These are phyloP conservation scores for Pseudogymnoascus sp. DNA, from an alignment of 2,329 filamentous ascomycete genomes.

Conservation along the genomic window DNA sequence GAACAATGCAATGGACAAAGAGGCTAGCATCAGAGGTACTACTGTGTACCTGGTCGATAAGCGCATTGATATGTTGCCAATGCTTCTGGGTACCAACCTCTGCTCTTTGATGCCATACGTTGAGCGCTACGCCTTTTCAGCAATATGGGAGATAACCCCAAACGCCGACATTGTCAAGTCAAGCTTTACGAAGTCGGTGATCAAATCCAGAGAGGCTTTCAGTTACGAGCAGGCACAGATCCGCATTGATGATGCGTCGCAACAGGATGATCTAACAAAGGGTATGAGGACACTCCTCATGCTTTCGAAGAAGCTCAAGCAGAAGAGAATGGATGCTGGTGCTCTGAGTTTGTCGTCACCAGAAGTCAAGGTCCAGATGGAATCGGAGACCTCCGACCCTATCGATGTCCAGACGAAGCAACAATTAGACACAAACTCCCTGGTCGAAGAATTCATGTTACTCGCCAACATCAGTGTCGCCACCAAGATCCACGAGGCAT, in stretches of 20 bases:
- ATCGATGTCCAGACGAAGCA: slow-evolving; percentile 95
- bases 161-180: slow-evolving; percentile 76
- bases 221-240: slow-evolving; percentile 95
- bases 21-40: slow-evolving; percentile 88
- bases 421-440: slow-evolving; percentile 87
- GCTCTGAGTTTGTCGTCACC: slow-evolving; percentile 94
- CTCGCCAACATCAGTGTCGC: slow-evolving; percentile 95
- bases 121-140: slow-evolving; percentile 83
- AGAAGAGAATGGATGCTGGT: slow-evolving; percentile 93
- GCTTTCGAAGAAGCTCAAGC: slow-evolving; percentile 85
- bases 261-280: slow-evolving; percentile 79
- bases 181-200: slow-evolving; percentile 96
- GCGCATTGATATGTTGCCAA: slow-evolving; percentile 98
- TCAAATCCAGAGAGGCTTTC: slow-evolving; percentile 92
- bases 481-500: slow-evolving; percentile 78
- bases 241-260: slow-evolving; percentile 79
- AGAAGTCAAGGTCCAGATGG: slow-evolving; percentile 90
- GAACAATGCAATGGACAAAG: slow-evolving; percentile 91
- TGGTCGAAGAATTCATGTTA: slow-evolving; percentile 99
- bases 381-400: slow-evolving; percentile 91
- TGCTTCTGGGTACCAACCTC: slow-evolving; percentile 88
- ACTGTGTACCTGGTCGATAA: slow-evolving; percentile 98
- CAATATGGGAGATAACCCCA: slow-evolving; percentile 78
- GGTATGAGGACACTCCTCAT: slow-evolving; percentile 81
- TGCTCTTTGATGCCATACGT: slow-evolving; percentile 97